Conservation (phyloP, 352 stramenopile species). For the Bremia lactucae region DNA sequence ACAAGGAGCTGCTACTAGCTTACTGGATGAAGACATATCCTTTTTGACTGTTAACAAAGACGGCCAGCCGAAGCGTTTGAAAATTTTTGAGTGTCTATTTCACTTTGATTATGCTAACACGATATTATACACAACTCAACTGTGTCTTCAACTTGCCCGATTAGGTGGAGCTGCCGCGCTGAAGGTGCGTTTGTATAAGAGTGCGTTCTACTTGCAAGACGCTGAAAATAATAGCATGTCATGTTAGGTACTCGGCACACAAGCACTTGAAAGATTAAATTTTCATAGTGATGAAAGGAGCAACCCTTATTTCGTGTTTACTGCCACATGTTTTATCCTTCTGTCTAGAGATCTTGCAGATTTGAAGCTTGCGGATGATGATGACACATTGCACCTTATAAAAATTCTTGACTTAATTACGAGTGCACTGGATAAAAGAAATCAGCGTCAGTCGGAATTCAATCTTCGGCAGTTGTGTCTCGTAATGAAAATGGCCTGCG, state of each 20-base stretch:
- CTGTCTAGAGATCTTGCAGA: slow-evolving; percentile 9
- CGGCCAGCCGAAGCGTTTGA: slow-evolving; percentile 13
- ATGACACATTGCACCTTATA: slow-evolving; percentile 2
- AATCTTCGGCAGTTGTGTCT: slow-evolving; percentile 20
- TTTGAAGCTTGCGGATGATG: slow-evolving; percentile 2
- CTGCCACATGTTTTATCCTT: slow-evolving; percentile 34
- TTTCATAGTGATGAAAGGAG: slow-evolving; percentile 1
- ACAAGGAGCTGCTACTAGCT: slow-evolving; percentile 8
- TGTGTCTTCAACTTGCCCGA: slow-evolving; percentile 27
- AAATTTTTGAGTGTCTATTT: slow-evolving; percentile 28
- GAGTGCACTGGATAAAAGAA: slow-evolving; percentile 12
- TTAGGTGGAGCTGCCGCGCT: slow-evolving; percentile 27
- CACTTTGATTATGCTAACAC: slow-evolving; percentile 16
- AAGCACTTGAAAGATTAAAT: slow-evolving; percentile 16
- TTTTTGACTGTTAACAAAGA: slow-evolving; percentile 13
- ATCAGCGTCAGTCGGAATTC: slow-evolving; percentile 12
- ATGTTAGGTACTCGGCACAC: slow-evolving; percentile 12
- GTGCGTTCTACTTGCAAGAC: background rate
- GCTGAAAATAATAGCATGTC: background rate
- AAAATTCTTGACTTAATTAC: slow-evolving; percentile 14
- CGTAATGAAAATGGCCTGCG: slow-evolving; percentile 21
- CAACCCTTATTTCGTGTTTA: slow-evolving; percentile 31
- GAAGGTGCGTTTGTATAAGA: slow-evolving; percentile 26
- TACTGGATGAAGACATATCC: slow-evolving; percentile 21
- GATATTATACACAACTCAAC: slow-evolving; percentile 15